Evolutionary conservation across 192 early-diverging fungal species (phyloP), one percentile per base, ranked within the genome.

Genomic region (Podila clonocystis): DNA sequence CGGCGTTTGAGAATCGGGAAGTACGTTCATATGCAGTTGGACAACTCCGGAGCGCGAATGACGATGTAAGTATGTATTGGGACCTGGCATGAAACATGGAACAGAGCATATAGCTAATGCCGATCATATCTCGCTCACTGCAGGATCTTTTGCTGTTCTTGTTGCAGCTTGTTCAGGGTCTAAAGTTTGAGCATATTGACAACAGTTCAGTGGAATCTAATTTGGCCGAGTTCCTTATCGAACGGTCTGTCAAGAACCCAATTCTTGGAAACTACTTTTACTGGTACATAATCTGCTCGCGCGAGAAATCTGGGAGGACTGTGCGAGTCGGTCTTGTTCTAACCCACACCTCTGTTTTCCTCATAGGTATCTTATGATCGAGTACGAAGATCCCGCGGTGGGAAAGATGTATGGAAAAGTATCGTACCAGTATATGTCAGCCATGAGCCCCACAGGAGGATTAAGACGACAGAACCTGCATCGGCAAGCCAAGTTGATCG

Each of bases 81-180:
- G 58, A 9, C 38, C 66, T 58, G 12, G 22, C 63, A 57, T 4
- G 34, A 34, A 3, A 22, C 15, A 20, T 24, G 33, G 2, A 34
- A 17, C 38, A 34, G 49, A 48, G 11, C 19, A 17, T 63, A 30
- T 36, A n/a, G 33, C n/a, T 71, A 31, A 50, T 41, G 15, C 41
- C 17, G 41, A 12, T 45, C 15, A 8, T 45, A 9, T 45, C 15
- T 45, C 41, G 13, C 15, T 45, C 2, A 4, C 36, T 26, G 50
- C 76, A 98, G 91, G 98, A 99, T 70, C 77, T 99, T 34, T 87
- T 95, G 45, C 82, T 98, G 28, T 99, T 97, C 85, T 87, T 99
- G 34, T 77, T 99, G 36, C 98, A 99, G 79, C 89, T 99, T 1
- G 98, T 99, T 4, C 98, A 99, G 82, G 98, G 97, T 29, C 87